Percentiles rank a stretch among this genome's conserved stretches.
These are phyloP conservation scores for Pyrrhoderma noxium DNA, from an alignment of 1,284 basidiomycete genomes.

Conservation along the genomic window DNA sequence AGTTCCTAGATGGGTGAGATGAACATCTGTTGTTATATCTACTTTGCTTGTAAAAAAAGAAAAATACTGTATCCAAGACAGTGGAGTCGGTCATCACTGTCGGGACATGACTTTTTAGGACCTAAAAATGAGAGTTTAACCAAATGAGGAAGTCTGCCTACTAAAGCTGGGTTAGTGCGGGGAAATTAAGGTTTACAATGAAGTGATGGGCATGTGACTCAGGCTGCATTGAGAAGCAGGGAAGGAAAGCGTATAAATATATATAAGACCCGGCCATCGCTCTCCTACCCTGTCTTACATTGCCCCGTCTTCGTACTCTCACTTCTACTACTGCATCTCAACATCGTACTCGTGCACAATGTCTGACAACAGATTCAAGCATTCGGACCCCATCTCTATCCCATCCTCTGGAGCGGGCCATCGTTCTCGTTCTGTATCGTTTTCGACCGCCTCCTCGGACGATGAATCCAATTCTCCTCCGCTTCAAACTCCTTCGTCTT, in stretches of 20 bases:
- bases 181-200: conserved; percentile 9
- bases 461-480: conserved; percentile 44
- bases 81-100: too few species aligned
- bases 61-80: too few species aligned
- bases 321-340: neutral
- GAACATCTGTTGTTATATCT: too few species aligned
- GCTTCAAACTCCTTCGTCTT: conserved; percentile 37
- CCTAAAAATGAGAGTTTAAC: too few species aligned
- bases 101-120: too few species aligned
- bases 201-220: conserved; percentile 3
- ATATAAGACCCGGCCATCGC: neutral
- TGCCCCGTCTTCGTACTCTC: neutral
- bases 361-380: conserved; percentile 34
- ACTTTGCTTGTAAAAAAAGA: too few species aligned
- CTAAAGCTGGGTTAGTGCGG: conserved; percentile 2
- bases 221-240: neutral
- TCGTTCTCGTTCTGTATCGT: conserved; percentile 41
- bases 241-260: neutral
- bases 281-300: conserved; percentile 7
- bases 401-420: conserved; percentile 26
- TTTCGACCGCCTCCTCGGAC: conserved; percentile 44
- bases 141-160: too few species aligned
- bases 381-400: conserved; percentile 62
- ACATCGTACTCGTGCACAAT: conserved; percentile 22
- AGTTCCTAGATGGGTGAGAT: too few species aligned